These are phyloP conservation scores for Arabidopsis arenosa DNA, from an alignment of 345 rosid species.

Conservation along the genomic window DNA sequence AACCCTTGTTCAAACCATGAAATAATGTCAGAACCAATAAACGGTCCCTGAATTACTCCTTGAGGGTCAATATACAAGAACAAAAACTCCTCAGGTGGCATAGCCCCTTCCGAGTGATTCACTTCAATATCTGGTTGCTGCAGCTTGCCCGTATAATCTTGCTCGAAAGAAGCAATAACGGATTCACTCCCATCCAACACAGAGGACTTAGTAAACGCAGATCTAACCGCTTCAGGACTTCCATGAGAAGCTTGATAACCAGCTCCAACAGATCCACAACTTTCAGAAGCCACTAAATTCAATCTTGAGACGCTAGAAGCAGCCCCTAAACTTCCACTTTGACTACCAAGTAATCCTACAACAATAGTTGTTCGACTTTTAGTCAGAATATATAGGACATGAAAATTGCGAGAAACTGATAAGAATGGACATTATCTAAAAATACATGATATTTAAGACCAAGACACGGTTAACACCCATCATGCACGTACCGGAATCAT, in stretches of 20 bases:
- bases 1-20: conserved; percentile 94
- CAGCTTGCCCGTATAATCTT: conserved; percentile 33
- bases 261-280: conserved; percentile 19
- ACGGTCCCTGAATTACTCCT: conserved; percentile 86
- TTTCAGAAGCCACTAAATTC: conserved; percentile 28
- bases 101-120: conserved; percentile 38
- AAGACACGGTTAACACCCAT: background rate
- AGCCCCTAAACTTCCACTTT: conserved; percentile 9
- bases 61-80: conserved; percentile 87
- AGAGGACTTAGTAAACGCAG: conserved; percentile 36
- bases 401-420: conserved; percentile 1
- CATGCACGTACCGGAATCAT: conserved; percentile 32
- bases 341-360: conserved; percentile 35
- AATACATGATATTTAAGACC: conserved; percentile 13
- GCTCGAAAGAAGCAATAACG: conserved; percentile 46
- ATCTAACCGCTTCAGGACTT: conserved; percentile 30
- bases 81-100: conserved; percentile 63
- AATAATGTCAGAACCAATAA: conserved; percentile 74
- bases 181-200: conserved; percentile 34
- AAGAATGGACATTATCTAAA: background rate
- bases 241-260: conserved; percentile 36
- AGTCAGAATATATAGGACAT: conserved; percentile 9
- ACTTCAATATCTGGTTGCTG: conserved; percentile 37
- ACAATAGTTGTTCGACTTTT: conserved; percentile 12
- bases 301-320: conserved; percentile 27